These are phyloP conservation scores for Vitis labrusca DNA, from an alignment of 164 flowering plant genomes.

Conservation along the genomic window DNA sequence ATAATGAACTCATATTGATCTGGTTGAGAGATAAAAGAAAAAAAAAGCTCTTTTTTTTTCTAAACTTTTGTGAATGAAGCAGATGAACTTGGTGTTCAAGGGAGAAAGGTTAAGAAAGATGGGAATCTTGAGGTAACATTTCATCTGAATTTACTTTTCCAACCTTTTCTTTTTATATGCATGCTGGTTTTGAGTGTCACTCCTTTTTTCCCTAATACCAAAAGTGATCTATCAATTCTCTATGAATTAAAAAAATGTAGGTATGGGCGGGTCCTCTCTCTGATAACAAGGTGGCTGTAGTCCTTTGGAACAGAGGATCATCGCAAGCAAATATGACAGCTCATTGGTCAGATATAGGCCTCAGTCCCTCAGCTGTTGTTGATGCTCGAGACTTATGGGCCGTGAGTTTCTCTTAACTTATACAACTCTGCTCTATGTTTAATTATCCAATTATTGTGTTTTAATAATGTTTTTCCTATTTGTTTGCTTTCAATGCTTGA, in stretches of 20 bases:
- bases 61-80: not conserved
- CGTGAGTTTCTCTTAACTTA: conserved; percentile 31
- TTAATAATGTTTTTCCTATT: too few species aligned
- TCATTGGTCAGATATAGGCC: conserved; percentile 57
- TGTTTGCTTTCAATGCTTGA: too few species aligned
- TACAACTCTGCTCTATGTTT: not conserved
- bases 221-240: too few species aligned
- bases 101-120: conserved; percentile 58
- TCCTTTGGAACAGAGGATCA: conserved; percentile 68
- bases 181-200: not conserved
- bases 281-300: conserved; percentile 39
- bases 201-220: not conserved
- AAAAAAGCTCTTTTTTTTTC: not conserved
- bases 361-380: conserved; percentile 35
- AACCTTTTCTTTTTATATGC: not conserved
- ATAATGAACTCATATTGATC: too few species aligned
- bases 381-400: conserved; percentile 64
- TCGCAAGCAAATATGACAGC: conserved; percentile 48
- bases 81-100: conserved; percentile 82
- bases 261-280: conserved; percentile 80
- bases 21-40: too few species aligned
- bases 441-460: not conserved
- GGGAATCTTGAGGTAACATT: conserved; percentile 63
- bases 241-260: conserved; percentile 22
- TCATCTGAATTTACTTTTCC: not conserved